phyloP scores from a whole-genome alignment of 192 early-diverging fungal species.

The Umbelopsis isabellina region DNA sequence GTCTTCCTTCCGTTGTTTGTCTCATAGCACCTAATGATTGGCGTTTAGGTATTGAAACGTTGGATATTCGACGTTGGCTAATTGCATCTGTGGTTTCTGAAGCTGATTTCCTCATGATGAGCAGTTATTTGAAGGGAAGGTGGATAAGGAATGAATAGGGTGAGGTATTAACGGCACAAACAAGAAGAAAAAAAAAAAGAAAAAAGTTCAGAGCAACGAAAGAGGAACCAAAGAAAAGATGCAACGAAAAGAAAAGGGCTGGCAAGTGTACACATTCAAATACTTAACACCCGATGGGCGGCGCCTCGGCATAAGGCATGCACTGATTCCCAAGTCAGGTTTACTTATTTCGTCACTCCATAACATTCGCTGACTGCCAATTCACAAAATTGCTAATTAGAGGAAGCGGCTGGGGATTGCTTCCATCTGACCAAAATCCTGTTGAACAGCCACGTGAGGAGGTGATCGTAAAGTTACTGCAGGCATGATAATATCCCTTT shows the following conservation, averaged over 20 bases:
- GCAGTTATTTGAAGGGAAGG: slow-evolving; percentile 4
- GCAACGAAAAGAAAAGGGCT: slow-evolving; percentile 24
- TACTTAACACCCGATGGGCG: slow-evolving; percentile 9
- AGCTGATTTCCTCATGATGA: slow-evolving; percentile 29
- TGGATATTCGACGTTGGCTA: slow-evolving; percentile 17
- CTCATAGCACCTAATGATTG: slow-evolving; percentile 27
- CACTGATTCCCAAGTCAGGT: slow-evolving; percentile 9
- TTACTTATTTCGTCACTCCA: slow-evolving; percentile 4
- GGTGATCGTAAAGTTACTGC: background rate
- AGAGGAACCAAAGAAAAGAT: background rate
- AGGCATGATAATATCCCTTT: background rate
- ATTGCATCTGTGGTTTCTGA: slow-evolving; percentile 30
- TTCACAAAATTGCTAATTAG: background rate
- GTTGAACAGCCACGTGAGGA: slow-evolving; percentile 4
- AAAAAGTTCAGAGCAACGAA: background rate
- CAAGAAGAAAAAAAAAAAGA: slow-evolving; percentile 18
- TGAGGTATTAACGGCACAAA: background rate
- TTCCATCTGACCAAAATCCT: slow-evolving; percentile 8
- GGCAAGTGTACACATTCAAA: background rate
- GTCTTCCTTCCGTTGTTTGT: slow-evolving; percentile 8
- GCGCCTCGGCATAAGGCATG: slow-evolving; percentile 2
- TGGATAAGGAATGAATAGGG: slow-evolving; percentile 12
- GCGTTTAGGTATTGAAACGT: slow-evolving; percentile 23
- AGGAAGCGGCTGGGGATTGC: background rate
- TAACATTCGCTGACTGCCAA: slow-evolving; percentile 18